These are phyloP conservation scores for Boletellus ananas DNA, from an alignment of 768 basidiomycete genomes.

Conservation along the genomic window DNA sequence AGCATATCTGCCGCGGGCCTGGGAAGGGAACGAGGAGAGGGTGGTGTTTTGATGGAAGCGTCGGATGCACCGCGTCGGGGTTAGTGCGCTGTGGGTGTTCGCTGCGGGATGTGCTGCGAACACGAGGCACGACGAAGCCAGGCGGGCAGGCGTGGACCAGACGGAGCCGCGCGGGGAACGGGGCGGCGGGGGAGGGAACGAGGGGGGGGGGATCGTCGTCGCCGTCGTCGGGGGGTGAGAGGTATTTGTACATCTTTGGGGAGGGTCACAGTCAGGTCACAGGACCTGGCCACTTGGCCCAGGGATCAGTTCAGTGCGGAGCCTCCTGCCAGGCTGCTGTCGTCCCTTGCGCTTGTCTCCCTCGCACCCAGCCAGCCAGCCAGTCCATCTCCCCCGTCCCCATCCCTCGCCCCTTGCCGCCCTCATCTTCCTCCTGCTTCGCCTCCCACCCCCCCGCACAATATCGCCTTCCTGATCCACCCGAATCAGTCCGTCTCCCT, in stretches of 20 bases:
- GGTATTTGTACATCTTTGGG: slow-evolving; percentile 33
- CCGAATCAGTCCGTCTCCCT: slow-evolving; percentile 8
- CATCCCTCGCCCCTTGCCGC: not conserved
- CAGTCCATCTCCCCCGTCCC: slow-evolving; percentile 13
- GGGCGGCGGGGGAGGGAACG: not conserved
- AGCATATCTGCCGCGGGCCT: not conserved
- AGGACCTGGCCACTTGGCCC: slow-evolving; percentile 21
- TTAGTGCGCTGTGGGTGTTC: slow-evolving; percentile 7
- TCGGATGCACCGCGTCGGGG: not conserved
- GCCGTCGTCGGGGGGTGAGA: not conserved
- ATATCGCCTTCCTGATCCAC: slow-evolving; percentile 14
- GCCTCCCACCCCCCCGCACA: slow-evolving; percentile 1
- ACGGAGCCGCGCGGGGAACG: not conserved
- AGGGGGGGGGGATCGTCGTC: not conserved
- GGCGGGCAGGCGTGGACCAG: not conserved
- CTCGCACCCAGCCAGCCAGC: slow-evolving; percentile 4
- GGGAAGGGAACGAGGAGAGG: not conserved
- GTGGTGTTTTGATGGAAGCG: too few species aligned
- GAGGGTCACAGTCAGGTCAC: slow-evolving; percentile 28
- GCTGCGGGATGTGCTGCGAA: not conserved
- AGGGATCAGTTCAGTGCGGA: slow-evolving; percentile 18
- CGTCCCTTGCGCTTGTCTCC: slow-evolving; percentile 19
- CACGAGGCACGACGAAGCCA: not conserved
- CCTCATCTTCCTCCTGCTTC: not conserved
- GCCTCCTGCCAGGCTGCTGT: slow-evolving; percentile 17